Base-by-base conservation (phyloP, 2,329 filamentous ascomycete species). In the Fusarium annulatum region DNA sequence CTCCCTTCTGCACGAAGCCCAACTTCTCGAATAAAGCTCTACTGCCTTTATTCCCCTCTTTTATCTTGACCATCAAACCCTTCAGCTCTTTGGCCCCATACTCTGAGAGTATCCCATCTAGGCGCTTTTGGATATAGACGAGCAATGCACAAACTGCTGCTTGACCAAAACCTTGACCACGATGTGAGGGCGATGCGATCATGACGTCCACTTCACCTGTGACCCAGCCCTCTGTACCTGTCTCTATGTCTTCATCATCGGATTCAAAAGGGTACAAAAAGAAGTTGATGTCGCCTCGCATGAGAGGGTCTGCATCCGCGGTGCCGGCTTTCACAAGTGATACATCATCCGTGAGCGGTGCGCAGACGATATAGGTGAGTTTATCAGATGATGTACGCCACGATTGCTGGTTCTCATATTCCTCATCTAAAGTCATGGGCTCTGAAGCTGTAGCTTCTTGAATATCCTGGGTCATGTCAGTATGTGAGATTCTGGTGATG, bases 371-470 rank as follows among this genome's bases (percentile, higher is more conserved):
- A 77, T 98, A 98, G 0, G 96, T 98, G 69, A 98, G 82, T 84
- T 98, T 98, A 83, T 98, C 95, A 33, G 85, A 82, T 46, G 96
- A 93, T 26, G 84, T 85, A 42, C 95, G 91, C 96, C 96, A 98
- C 72, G 91, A 94, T n/a, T 85, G 84, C 82, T 98, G 96, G 91
- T 98, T 98, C 56, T 90, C 89, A 82, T 96, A 94, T 85, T 98
- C 96, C 79, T 97, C 92, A 2, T 90, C 86, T 1, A 98, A 85
- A 0, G 89, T 91, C 57, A 98, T 87, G 0, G 92, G 93, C 71
- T 98, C 95, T 0, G 95, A 98, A 2, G 96, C 95, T 0, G 96
- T 98, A 61, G 93, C 92, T 82, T 91, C 86, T 84, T 93, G 95
- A 43, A 98, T 93, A 52, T 90, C 88, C 91, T 93, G 41, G 21